These are phyloP conservation scores for Chondrostereum purpureum DNA, from an alignment of 1,284 basidiomycete species.

Conservation along the genomic window DNA sequence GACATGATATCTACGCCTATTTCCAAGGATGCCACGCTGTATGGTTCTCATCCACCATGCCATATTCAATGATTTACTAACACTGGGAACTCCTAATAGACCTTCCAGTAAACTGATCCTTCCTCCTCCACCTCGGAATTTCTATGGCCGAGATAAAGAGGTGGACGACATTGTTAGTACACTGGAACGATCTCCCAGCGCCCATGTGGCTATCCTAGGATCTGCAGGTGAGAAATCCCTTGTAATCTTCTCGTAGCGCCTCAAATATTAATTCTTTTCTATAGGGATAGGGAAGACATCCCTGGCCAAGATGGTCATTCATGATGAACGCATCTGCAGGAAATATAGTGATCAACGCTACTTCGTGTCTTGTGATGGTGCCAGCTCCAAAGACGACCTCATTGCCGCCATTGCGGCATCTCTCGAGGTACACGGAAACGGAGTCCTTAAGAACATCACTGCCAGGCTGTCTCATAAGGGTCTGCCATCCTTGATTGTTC, in stretches of 20 bases:
- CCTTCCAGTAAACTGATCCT: no score
- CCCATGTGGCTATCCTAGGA: slow-evolving; percentile 1
- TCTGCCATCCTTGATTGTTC: slow-evolving; percentile 7
- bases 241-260: neutral
- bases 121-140: no score
- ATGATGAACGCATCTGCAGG: neutral
- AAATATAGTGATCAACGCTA: neutral
- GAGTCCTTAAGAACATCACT: neutral
- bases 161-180: no score
- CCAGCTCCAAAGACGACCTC: neutral
- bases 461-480: neutral
- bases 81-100: no score
- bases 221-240: neutral
- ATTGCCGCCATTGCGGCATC: neutral
- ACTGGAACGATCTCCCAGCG: no score
- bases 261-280: neutral
- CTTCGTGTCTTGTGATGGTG: slow-evolving; percentile 2
- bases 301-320: neutral
- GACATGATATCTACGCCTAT: no score
- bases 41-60: no score
- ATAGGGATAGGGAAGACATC: neutral
- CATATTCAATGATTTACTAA: no score
- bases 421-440: neutral
- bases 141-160: no score
- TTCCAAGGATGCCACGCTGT: no score